Conservation (phyloP, 306 rosid species). For the Trifolium dubium region DNA sequence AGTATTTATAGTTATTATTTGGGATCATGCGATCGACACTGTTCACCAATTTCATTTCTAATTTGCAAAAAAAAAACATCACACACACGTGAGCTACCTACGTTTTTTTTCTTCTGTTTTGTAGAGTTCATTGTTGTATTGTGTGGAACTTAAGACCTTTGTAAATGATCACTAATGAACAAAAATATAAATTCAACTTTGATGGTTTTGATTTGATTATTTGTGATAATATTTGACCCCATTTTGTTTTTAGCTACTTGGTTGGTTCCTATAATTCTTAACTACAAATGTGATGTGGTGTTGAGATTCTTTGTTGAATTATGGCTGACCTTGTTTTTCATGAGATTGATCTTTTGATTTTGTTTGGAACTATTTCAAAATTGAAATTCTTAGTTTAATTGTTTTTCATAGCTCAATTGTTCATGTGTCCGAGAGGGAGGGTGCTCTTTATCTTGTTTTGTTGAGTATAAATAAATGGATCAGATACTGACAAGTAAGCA, state of each 20-base stretch:
- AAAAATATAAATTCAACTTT: not conserved
- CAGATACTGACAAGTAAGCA: too few species aligned
- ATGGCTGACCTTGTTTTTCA: not conserved
- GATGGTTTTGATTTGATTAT: constrained; percentile 26
- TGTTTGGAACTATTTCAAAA: constrained; percentile 25
- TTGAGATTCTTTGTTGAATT: constrained; percentile 8
- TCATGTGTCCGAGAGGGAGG: not conserved
- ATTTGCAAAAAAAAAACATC: too few species aligned
- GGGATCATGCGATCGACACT: too few species aligned
- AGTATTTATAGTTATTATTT: too few species aligned
- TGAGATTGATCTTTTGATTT: not conserved
- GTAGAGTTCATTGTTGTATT: constrained; percentile 10
- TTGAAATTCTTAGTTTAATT: not conserved
- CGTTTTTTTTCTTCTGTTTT: constrained; percentile 15
- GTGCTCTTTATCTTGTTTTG: not conserved
- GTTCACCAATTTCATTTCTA: too few species aligned
- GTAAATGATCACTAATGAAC: not conserved
- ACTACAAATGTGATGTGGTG: constrained; percentile 12
- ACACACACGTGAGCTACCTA: too few species aligned
- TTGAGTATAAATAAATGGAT: not conserved
- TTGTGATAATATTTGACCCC: not conserved
- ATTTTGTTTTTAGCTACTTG: not conserved
- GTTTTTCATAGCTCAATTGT: not conserved
- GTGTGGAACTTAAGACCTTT: constrained; percentile 50
- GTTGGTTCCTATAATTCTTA: not conserved